Percentiles rank a stretch among this genome's conserved stretches.
These are phyloP conservation scores for Murraya koenigii DNA, from an alignment of 345 rosid genomes.

Conservation along the genomic window DNA sequence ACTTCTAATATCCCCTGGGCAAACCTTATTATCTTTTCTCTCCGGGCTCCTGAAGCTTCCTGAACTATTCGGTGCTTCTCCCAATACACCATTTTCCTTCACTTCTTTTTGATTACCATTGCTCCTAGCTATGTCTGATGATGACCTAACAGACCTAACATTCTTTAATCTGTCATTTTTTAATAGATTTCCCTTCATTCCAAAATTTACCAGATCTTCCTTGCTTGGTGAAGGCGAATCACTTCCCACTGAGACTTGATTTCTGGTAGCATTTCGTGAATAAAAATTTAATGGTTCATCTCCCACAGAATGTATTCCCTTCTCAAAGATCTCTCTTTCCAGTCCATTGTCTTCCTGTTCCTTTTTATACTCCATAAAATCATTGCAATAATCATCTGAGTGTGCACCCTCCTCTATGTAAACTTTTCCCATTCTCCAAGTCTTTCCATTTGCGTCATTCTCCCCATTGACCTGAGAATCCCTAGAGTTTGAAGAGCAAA, in stretches of 20 bases:
- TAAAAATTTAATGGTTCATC: constrained; percentile 20
- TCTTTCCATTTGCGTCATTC: constrained; percentile 17
- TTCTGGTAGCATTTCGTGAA: constrained; percentile 21
- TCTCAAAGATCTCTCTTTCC: constrained; percentile 21
- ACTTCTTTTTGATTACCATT: constrained; percentile 38
- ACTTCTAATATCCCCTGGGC: constrained; percentile 39
- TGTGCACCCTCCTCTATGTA: constrained; percentile 18
- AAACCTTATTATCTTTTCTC: constrained; percentile 51
- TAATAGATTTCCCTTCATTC: constrained; percentile 33
- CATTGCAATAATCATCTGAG: constrained; percentile 15
- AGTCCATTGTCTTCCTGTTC: constrained; percentile 12
- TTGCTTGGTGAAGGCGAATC: constrained; percentile 26
- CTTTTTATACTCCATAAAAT: constrained; percentile 26
- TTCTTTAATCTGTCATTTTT: constrained; percentile 52
- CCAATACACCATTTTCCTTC: constrained; percentile 29
- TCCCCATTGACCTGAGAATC: constrained; percentile 17
- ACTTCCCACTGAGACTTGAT: constrained; percentile 18
- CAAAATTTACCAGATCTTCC: constrained; percentile 31
- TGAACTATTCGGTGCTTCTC: constrained; percentile 22
- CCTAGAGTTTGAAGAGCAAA: constrained; percentile 1
- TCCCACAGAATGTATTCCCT: constrained; percentile 19
- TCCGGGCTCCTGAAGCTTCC: constrained; percentile 37
- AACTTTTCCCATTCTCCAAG: constrained; percentile 10
- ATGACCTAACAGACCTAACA: constrained; percentile 77
- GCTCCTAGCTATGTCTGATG: constrained; percentile 45